Conservation (phyloP, 768 basidiomycete genomes). For the Candolleomyces efflorescens region DNA sequence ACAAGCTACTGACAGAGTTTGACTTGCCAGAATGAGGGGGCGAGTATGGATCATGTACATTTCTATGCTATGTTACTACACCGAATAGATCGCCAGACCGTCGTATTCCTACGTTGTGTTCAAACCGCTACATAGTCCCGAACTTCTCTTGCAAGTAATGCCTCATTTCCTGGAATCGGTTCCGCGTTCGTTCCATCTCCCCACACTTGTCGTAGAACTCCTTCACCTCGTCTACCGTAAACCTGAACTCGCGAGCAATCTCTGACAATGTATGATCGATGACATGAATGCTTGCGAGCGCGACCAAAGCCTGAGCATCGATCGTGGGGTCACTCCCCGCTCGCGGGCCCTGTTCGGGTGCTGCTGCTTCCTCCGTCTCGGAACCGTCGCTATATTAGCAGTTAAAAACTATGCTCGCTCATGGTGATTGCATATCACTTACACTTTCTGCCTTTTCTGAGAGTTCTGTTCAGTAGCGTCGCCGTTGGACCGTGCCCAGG, state of each 20-base stretch:
- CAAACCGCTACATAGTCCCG: background rate
- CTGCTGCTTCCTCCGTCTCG: conserved; percentile 4
- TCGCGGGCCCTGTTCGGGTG: background rate
- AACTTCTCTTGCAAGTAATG: conserved; percentile 39
- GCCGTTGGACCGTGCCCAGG: conserved; percentile 51
- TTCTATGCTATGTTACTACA: background rate
- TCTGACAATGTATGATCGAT: conserved; percentile 61
- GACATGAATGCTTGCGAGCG: conserved; percentile 50
- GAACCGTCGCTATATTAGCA: conserved; percentile 7
- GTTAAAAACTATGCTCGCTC: background rate
- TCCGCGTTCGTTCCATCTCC: conserved; percentile 63
- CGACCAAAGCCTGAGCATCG: conserved; percentile 27
- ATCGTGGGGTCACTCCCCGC: conserved; percentile 4
- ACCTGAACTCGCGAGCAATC: conserved; percentile 66
- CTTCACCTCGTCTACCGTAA: conserved; percentile 73
- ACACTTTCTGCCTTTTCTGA: conserved; percentile 43
- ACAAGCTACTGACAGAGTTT: conserved; percentile 62
- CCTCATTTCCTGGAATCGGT: conserved; percentile 67
- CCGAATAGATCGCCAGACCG: background rate
- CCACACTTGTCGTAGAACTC: conserved; percentile 73
- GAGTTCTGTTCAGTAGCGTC: conserved; percentile 28
- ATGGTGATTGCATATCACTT: conserved; percentile 12
- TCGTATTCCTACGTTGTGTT: background rate
- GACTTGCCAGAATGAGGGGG: conserved; percentile 34
- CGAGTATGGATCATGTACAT: background rate